Evolutionary conservation across 179 eudicot species (phyloP).

Genomic region (Vitellaria paradoxa): DNA sequence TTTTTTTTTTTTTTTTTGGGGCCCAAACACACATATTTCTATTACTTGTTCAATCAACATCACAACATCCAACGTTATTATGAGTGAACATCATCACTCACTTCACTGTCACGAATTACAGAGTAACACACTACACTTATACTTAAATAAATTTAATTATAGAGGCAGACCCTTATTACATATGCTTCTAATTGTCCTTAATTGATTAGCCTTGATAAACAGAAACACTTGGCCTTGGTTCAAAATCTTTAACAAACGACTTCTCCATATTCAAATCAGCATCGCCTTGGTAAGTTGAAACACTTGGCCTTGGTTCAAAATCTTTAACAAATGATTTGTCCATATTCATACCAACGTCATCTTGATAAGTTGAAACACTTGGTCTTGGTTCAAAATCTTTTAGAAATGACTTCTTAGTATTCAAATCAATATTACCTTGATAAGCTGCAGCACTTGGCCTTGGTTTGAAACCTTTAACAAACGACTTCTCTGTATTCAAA

Average conservation of each 20-base stretch:
- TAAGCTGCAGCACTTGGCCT: background rate
- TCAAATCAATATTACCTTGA: background rate
- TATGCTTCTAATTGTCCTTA: too few relatives aligned
- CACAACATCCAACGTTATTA: too few relatives aligned
- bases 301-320: conserved; percentile 1
- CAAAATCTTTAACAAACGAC: conserved; percentile 2
- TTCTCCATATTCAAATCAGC: background rate
- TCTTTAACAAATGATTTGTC: conserved; percentile 1
- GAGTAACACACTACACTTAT: too few relatives aligned
- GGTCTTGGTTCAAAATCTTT: conserved; percentile 6
- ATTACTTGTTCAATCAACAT: too few relatives aligned
- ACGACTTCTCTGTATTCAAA: background rate
- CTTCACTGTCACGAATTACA: too few relatives aligned
- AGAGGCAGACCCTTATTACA: too few relatives aligned
- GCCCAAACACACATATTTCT: too few relatives aligned
- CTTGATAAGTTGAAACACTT: background rate
- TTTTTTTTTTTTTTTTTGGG: too few relatives aligned
- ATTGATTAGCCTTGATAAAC: background rate
- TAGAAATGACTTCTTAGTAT: background rate
- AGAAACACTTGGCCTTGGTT: background rate
- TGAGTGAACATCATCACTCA: too few relatives aligned
- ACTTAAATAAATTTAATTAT: too few relatives aligned
- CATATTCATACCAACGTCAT: background rate
- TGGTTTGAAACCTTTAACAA: background rate
- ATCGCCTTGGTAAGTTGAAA: background rate